Conservation (phyloP, 1,139 yeast species). For the Candida sp. region DNA sequence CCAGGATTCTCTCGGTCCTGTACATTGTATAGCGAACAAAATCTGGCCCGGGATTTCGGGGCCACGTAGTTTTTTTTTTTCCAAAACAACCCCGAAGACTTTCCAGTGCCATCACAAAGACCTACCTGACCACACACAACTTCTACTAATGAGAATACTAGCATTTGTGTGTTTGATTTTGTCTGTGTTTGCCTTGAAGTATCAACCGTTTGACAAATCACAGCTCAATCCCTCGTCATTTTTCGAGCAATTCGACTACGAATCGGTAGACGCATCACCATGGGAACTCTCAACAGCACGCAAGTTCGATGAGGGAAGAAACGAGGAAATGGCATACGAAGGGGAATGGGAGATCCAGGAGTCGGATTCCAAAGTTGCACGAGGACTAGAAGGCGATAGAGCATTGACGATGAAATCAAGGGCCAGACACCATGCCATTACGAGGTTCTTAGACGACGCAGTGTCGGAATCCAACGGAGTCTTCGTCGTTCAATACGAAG, state of each 20-base stretch:
- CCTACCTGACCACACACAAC: neutral
- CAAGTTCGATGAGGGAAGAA: constrained; percentile 46
- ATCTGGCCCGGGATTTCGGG: no score
- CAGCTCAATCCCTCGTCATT: constrained; percentile 45
- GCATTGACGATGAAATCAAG: constrained; percentile 78
- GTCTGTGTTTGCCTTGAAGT: constrained; percentile 13
- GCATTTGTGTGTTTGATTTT: neutral
- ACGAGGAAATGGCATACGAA: constrained; percentile 47
- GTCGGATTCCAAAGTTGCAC: constrained; percentile 43
- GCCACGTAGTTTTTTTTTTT: neutral
- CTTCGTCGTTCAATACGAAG: constrained; percentile 87
- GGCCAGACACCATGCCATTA: constrained; percentile 83
- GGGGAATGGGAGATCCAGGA: constrained; percentile 77
- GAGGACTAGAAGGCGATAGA: constrained; percentile 65
- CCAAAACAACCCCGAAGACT: neutral
- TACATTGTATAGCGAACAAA: no score
- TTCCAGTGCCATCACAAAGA: neutral
- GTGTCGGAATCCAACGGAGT: constrained; percentile 62
- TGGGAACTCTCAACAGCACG: constrained; percentile 72
- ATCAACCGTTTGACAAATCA: constrained; percentile 32
- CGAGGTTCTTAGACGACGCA: constrained; percentile 56
- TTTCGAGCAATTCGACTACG: constrained; percentile 69
- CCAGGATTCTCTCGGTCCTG: no score
- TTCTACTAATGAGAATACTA: neutral
- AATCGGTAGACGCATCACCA: constrained; percentile 40